phyloP scores from a whole-genome alignment of 352 stramenopile species.

The Pythium coloratum region DNA sequence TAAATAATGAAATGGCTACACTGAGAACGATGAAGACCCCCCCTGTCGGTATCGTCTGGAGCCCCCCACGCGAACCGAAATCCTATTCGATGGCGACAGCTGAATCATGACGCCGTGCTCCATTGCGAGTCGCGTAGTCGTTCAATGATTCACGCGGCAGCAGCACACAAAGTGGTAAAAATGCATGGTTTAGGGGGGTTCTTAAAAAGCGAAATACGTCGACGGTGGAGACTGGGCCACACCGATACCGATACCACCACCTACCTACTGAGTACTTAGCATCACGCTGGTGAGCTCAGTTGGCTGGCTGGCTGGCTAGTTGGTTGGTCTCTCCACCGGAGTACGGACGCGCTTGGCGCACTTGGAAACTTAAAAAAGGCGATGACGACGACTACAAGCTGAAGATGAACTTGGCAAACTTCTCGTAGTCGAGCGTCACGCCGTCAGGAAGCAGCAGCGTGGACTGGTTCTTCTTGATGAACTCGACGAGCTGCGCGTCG shows the following conservation, averaged over 20 bases:
- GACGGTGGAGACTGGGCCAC: neutral
- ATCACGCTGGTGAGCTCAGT: neutral
- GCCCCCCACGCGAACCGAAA: too few relatives aligned
- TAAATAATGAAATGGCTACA: constrained; percentile 6
- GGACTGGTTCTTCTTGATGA: constrained; percentile 74
- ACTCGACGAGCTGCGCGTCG: constrained; percentile 66
- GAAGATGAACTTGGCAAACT: constrained; percentile 83
- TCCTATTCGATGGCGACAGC: too few relatives aligned
- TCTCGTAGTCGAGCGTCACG: constrained; percentile 64
- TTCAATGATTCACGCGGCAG: too few relatives aligned
- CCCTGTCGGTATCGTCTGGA: too few relatives aligned
- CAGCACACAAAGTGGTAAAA: neutral
- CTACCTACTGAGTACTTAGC: neutral
- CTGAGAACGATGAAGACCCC: neutral
- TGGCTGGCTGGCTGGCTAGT: neutral
- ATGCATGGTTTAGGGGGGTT: constrained; percentile 1
- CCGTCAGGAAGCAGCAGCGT: constrained; percentile 54
- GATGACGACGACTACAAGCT: constrained; percentile 47
- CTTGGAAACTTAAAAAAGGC: neutral
- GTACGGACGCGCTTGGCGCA: neutral
- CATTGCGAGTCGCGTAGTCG: too few relatives aligned
- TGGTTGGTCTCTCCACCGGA: neutral
- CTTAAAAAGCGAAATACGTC: constrained; percentile 8
- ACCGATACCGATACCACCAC: neutral
- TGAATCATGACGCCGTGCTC: too few relatives aligned